phyloP scores from a whole-genome alignment of 768 basidiomycete species.

The Cubamyces lactineus region DNA sequence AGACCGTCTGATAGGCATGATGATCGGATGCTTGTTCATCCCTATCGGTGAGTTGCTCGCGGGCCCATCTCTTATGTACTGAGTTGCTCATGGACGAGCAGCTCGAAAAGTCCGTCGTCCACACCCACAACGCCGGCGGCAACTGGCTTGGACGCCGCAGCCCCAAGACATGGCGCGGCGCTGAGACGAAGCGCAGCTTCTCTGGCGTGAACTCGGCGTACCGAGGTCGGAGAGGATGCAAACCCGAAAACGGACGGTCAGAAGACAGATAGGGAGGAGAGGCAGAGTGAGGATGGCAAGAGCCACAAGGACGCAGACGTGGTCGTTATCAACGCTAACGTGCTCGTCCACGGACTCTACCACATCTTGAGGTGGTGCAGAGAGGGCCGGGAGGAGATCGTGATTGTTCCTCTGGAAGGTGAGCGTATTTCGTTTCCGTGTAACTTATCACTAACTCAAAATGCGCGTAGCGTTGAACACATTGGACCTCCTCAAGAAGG shows the following conservation, averaged over 20 bases:
- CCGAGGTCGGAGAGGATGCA: constrained; percentile 18
- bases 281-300: constrained; percentile 31
- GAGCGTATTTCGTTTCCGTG: constrained; percentile 29
- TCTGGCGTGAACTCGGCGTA: constrained; percentile 10
- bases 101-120: constrained; percentile 81
- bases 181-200: constrained; percentile 55
- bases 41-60: constrained; percentile 26
- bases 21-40: constrained; percentile 42
- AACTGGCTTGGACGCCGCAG: constrained; percentile 61
- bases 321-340: constrained; percentile 80
- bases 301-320: constrained; percentile 68
- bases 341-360: constrained; percentile 75
- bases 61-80: neutral
- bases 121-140: constrained; percentile 48
- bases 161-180: constrained; percentile 40
- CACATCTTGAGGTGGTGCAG: constrained; percentile 84
- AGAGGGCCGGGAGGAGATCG: constrained; percentile 73
- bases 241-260: constrained; percentile 18
- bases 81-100: constrained; percentile 48
- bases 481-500: constrained; percentile 91
- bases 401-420: constrained; percentile 92
- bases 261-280: constrained; percentile 25
- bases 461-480: constrained; percentile 75
- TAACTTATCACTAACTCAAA: constrained; percentile 5
- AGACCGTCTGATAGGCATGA: constrained; percentile 43